Evolutionary conservation across 2,329 filamentous ascomycete species (phyloP).

Genomic region (Uncinocarpus reesii): DNA sequence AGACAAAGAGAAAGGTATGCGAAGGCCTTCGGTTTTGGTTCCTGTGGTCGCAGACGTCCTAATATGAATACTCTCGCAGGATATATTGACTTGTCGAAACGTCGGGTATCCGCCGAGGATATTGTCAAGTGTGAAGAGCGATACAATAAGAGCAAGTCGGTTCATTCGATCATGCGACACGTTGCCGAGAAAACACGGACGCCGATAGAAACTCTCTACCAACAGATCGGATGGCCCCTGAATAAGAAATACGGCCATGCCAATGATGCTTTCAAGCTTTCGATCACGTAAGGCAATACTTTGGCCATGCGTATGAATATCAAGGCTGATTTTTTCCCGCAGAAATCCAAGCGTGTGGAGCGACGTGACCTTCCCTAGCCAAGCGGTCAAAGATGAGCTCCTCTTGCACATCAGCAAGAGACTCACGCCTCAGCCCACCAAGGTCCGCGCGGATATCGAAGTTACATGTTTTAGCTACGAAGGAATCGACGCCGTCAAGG

Average conservation of each 20-base stretch:
- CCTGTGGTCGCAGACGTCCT: conserved; percentile 17
- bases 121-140: conserved; percentile 97
- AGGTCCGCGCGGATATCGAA: conserved; percentile 95
- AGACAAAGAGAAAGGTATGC: conserved; percentile 90
- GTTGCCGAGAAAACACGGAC: conserved; percentile 93
- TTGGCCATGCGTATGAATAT: not conserved
- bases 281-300: conserved; percentile 65
- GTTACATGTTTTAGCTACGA: conserved; percentile 94
- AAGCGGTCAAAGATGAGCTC: conserved; percentile 76
- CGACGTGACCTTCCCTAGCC: conserved; percentile 78
- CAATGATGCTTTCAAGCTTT: conserved; percentile 97
- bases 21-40: not conserved
- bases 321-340: conserved; percentile 12
- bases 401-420: conserved; percentile 95
- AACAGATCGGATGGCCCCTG: conserved; percentile 90
- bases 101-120: conserved; percentile 93
- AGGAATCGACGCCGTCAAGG: conserved; percentile 96
- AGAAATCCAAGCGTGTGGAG: conserved; percentile 95
- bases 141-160: conserved; percentile 99
- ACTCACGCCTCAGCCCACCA: conserved; percentile 94
- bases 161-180: conserved; percentile 97
- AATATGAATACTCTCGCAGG: conserved; percentile 38
- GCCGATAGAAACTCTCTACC: conserved; percentile 90
- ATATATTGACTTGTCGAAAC: conserved; percentile 98
- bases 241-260: conserved; percentile 97